These are phyloP conservation scores for Lipomyces yamanashiensis DNA, from an alignment of 805 yeast genomes.

Conservation along the genomic window DNA sequence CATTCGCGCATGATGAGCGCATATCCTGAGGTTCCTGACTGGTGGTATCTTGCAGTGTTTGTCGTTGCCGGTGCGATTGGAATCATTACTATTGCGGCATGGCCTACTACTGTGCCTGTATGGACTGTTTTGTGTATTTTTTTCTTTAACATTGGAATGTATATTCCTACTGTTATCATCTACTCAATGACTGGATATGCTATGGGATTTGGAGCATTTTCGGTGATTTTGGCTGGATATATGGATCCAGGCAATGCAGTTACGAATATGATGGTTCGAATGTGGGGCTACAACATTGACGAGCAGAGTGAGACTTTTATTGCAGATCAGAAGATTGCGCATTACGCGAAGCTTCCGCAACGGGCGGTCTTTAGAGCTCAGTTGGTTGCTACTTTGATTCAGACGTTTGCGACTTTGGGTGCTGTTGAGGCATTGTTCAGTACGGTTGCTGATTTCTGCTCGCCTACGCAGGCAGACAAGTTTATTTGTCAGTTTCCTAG, in stretches of 20 bases:
- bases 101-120: conserved; percentile 47
- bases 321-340: conserved; percentile 60
- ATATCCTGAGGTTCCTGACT: conserved; percentile 53
- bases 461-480: conserved; percentile 19
- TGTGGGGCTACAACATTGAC: conserved; percentile 61
- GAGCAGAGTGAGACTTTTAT: conserved; percentile 67
- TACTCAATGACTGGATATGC: conserved; percentile 50
- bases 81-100: conserved; percentile 44
- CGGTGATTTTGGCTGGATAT: conserved; percentile 33
- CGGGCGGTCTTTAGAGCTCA: conserved; percentile 50
- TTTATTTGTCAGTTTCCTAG: conserved; percentile 22
- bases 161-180: conserved; percentile 42
- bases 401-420: conserved; percentile 21
- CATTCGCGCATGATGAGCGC: conserved; percentile 22
- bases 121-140: conserved; percentile 42
- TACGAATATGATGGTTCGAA: conserved; percentile 58
- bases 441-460: conserved; percentile 18
- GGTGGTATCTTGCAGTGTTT: conserved; percentile 54
- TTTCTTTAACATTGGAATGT: conserved; percentile 42
- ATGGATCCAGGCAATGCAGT: conserved; percentile 56
- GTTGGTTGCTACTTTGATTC: conserved; percentile 24
- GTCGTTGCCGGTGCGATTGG: conserved; percentile 52
- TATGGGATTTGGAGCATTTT: conserved; percentile 45
- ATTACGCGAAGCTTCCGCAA: conserved; percentile 53
- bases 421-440: conserved; percentile 24